phyloP scores from a whole-genome alignment of 2,329 filamentous ascomycete genomes.

The Microdochium nivale region DNA sequence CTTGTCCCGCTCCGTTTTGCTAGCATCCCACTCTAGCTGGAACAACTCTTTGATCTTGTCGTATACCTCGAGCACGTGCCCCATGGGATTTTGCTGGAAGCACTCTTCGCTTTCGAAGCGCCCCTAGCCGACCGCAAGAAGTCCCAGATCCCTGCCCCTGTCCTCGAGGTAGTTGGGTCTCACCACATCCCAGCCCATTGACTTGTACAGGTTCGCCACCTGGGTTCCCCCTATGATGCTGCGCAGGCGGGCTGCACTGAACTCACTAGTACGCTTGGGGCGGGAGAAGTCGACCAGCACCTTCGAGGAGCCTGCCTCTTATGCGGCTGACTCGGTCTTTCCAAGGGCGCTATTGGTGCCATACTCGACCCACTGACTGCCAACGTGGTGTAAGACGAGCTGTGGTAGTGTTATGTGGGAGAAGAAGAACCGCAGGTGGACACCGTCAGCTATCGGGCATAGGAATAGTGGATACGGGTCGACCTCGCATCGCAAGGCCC shows the following conservation, averaged over 20 bases:
- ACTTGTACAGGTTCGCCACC: conserved; percentile 55
- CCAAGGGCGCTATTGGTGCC: conserved; percentile 47
- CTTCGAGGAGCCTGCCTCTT: conserved; percentile 21
- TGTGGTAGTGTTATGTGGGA: conserved; percentile 45
- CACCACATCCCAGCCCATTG: conserved; percentile 58
- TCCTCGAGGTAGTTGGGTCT: conserved; percentile 67
- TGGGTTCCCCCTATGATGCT: conserved; percentile 65
- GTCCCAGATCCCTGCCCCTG: conserved; percentile 61
- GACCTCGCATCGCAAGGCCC: conserved; percentile 33
- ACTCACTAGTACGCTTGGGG: conserved; percentile 67
- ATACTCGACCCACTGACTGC: conserved; percentile 45
- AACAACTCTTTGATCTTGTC: conserved; percentile 52
- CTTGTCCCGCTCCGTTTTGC: conserved; percentile 35
- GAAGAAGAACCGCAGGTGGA: conserved; percentile 60
- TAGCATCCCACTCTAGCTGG: conserved; percentile 44
- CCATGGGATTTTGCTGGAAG: conserved; percentile 55
- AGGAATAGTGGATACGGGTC: conserved; percentile 48
- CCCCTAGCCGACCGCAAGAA: conserved; percentile 58
- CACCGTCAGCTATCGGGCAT: conserved; percentile 44
- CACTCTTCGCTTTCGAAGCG: conserved; percentile 57
- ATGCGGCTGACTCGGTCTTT: neutral
- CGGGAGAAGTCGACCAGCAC: conserved; percentile 66
- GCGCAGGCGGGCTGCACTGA: conserved; percentile 59
- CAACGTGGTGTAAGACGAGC: conserved; percentile 50
- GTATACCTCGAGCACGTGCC: conserved; percentile 61